A percentile compares a stretch with the other conserved stretches of the same genome.
Evolutionary conservation across 2,329 filamentous ascomycete genomes (phyloP).

Genomic region (Penicillium concentricum): DNA sequence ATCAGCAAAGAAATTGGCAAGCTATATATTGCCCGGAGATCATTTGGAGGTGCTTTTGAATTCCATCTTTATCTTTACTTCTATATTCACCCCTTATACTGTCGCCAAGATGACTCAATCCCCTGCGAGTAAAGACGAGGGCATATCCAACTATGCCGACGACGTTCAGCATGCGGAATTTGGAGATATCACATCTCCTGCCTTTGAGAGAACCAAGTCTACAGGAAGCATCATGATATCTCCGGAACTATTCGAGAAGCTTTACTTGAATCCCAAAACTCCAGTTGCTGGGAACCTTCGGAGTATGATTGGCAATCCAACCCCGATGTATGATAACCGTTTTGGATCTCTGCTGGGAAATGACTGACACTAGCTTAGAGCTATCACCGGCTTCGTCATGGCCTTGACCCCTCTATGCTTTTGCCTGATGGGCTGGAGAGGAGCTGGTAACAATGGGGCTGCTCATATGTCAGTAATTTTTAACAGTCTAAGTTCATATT

Average conservation of each 20-base stretch:
- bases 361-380: background rate
- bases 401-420: background rate
- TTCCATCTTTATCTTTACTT: background rate
- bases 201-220: background rate
- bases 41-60: background rate
- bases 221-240: background rate
- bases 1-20: too few relatives aligned
- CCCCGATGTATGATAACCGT: background rate
- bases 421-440: background rate
- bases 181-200: background rate
- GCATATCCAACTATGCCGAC: background rate
- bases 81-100: background rate
- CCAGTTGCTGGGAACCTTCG: background rate
- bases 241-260: background rate
- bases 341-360: background rate
- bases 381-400: background rate
- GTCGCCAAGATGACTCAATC: background rate
- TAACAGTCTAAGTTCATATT: background rate
- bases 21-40: background rate
- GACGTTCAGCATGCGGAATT: background rate
- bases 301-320: background rate
- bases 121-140: background rate
- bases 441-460: background rate
- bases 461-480: background rate
- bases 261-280: background rate